Evolutionary conservation across 306 rosid genomes (phyloP).

Genomic region (Cucumis melo): DNA sequence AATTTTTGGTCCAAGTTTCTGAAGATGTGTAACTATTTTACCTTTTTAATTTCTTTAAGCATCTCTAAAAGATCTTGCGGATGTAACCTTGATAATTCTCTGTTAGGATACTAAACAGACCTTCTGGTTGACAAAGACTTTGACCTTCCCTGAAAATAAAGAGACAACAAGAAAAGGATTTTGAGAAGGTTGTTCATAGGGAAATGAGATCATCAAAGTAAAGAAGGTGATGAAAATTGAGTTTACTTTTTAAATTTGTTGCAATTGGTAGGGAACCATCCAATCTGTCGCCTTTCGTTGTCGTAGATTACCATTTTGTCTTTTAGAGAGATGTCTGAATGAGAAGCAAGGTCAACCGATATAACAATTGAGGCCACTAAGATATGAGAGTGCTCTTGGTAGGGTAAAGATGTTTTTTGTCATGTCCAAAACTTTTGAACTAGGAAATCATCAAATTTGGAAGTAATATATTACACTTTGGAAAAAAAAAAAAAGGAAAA

Average conservation of each 20-base stretch:
- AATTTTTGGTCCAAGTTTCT: neutral
- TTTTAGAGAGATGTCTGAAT: conserved; percentile 46
- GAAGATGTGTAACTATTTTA: neutral
- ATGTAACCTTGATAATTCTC: neutral
- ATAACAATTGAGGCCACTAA: no score
- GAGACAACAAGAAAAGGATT: neutral
- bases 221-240: neutral
- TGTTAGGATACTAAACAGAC: neutral
- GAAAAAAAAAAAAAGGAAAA: neutral
- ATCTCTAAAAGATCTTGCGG: neutral
- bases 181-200: neutral
- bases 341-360: neutral
- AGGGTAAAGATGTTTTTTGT: no score
- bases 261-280: conserved; percentile 64
- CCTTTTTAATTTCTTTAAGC: neutral
- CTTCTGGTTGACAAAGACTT: neutral
- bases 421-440: no score
- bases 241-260: conserved; percentile 33
- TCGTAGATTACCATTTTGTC: conserved; percentile 63
- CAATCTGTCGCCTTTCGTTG: conserved; percentile 51
- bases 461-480: neutral
- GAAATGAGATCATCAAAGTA: neutral
- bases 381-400: no score
- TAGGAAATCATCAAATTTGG: no score
- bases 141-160: neutral